Percentiles rank a stretch among this genome's conserved stretches.
phyloP scores from a whole-genome alignment of 139 green algal genomes.

The Coelastrella sp. region DNA sequence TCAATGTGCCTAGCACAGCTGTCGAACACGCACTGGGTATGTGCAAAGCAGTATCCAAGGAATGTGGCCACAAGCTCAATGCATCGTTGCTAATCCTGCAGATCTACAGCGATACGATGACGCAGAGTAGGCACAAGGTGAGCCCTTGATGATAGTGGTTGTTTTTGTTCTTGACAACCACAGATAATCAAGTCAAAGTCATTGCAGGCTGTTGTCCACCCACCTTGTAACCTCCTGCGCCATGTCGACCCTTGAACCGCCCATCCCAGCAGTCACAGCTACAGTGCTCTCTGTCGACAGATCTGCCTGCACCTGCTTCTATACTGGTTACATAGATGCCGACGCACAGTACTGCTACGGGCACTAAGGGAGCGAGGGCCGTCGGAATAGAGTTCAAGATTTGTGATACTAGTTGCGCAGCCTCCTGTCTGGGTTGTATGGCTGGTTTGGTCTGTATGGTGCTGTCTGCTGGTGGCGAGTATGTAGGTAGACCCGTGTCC shows the following conservation, averaged over 20 bases:
- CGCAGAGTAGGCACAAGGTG: too few relatives aligned
- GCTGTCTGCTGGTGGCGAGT: background rate
- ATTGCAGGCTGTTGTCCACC: too few relatives aligned
- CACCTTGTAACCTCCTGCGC: constrained; percentile 7
- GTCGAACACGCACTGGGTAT: background rate
- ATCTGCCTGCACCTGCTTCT: constrained; percentile 5
- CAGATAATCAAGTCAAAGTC: too few relatives aligned
- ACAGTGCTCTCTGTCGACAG: constrained; percentile 12
- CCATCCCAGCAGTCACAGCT: constrained; percentile 35
- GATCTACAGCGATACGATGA: too few relatives aligned
- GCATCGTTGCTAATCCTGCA: too few relatives aligned
- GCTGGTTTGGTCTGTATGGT: background rate
- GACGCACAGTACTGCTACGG: constrained; percentile 28
- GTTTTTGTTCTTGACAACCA: too few relatives aligned
- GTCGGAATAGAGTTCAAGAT: background rate
- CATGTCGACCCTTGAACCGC: constrained; percentile 32
- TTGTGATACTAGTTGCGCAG: background rate
- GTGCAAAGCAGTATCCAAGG: background rate
- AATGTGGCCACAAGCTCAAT: too few relatives aligned
- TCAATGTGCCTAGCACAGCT: background rate
- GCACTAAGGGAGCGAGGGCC: background rate
- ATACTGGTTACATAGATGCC: constrained; percentile 34
- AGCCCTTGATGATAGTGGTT: too few relatives aligned
- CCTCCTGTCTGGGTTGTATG: background rate
- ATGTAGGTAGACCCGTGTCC: background rate